A percentile compares a stretch with the other conserved stretches of the same genome.
Evolutionary conservation across 345 rosid species (phyloP).

Genomic region (Trapa bicornis): DNA sequence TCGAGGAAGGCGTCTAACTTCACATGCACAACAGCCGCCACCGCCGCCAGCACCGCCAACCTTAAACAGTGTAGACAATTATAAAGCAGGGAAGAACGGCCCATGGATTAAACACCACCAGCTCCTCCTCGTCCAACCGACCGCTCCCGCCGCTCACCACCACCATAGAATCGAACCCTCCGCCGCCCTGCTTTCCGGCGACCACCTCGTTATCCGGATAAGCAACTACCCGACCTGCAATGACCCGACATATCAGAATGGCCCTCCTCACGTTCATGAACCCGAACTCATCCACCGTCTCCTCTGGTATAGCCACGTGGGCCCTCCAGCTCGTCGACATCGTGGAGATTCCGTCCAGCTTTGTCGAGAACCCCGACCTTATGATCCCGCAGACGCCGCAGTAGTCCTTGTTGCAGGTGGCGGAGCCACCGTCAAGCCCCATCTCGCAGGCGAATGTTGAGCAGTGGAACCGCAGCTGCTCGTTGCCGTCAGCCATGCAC

Average conservation of each 20-base stretch:
- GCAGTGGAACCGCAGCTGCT: constrained; percentile 75
- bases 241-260: constrained; percentile 74
- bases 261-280: constrained; percentile 94
- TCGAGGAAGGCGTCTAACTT: no score
- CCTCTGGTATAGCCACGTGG: constrained; percentile 74
- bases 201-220: constrained; percentile 36
- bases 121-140: constrained; percentile 60
- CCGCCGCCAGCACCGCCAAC: no score
- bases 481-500: constrained; percentile 93
- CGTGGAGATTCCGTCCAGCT: constrained; percentile 79
- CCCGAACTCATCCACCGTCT: constrained; percentile 70
- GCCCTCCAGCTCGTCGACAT: constrained; percentile 71
- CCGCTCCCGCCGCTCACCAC: constrained; percentile 18
- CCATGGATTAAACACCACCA: constrained; percentile 85
- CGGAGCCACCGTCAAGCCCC: constrained; percentile 45
- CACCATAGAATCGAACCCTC: constrained; percentile 59
- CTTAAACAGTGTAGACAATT: constrained; percentile 50
- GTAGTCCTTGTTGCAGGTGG: constrained; percentile 55
- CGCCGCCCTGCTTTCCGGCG: constrained; percentile 20
- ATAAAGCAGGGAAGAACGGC: constrained; percentile 97
- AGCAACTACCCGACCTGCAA: constrained; percentile 70
- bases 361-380: constrained; percentile 70
- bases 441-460: constrained; percentile 71
- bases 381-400: constrained; percentile 82
- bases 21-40: no score